Percentiles rank a stretch among this genome's conserved stretches.
phyloP scores from a whole-genome alignment of 345 rosid genomes.

The Lepidium sativum region DNA sequence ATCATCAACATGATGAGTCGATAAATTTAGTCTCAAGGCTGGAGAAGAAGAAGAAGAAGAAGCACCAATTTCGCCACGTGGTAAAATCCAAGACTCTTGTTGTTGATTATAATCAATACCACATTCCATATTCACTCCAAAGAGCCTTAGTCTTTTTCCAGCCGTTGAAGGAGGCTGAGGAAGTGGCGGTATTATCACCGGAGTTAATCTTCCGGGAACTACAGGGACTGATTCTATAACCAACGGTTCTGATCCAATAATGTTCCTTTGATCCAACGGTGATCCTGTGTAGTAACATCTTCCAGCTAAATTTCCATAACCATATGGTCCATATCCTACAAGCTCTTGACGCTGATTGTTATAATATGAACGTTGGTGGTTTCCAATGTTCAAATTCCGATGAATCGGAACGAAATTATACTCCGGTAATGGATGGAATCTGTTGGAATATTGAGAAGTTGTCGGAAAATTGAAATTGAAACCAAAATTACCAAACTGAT shows the following conservation, averaged over 20 bases:
- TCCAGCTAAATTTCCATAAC: slow-evolving; percentile 32
- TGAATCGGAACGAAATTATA: slow-evolving; percentile 13
- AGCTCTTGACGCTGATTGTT: slow-evolving; percentile 28
- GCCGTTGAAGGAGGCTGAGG: slow-evolving; percentile 34
- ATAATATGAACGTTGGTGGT: slow-evolving; percentile 22
- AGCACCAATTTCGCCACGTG: slow-evolving; percentile 24
- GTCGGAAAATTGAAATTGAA: slow-evolving; percentile 33
- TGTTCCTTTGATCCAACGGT: slow-evolving; percentile 30
- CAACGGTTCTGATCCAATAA: slow-evolving; percentile 28
- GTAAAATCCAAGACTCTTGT: slow-evolving; percentile 12
- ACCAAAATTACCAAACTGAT: slow-evolving; percentile 23
- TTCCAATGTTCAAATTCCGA: slow-evolving; percentile 21
- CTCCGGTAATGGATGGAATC: slow-evolving; percentile 36
- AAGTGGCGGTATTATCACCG: slow-evolving; percentile 14
- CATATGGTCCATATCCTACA: slow-evolving; percentile 29
- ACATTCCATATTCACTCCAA: slow-evolving; percentile 95
- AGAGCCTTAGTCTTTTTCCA: slow-evolving; percentile 71
- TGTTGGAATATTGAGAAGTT: slow-evolving; percentile 34
- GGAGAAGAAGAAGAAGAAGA: slow-evolving; percentile 29
- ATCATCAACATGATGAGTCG: slow-evolving; percentile 6
- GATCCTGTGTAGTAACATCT: slow-evolving; percentile 39
- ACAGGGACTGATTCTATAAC: slow-evolving; percentile 62
- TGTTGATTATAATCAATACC: slow-evolving; percentile 17
- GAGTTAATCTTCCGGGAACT: slow-evolving; percentile 23
- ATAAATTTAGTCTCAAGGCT: slow-evolving; percentile 3